Conservation (phyloP, 2,329 filamentous ascomycete genomes). For the Zasmidium angulare region DNA sequence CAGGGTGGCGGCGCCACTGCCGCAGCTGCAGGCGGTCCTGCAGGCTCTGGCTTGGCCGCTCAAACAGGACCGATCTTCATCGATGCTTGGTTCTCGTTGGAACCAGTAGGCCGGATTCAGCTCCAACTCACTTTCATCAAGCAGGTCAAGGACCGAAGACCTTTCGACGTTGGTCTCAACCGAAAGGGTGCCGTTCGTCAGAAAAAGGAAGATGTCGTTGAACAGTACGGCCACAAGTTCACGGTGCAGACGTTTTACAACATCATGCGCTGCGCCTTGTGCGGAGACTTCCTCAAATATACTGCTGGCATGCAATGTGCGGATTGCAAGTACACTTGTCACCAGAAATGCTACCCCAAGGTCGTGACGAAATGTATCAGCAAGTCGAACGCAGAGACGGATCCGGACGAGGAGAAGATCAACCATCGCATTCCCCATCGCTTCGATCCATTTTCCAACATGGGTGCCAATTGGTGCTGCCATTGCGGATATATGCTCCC, state of each 20-base stretch:
- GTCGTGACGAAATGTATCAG: constrained; percentile 99
- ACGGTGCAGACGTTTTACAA: constrained; percentile 99
- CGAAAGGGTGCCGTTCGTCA: constrained; percentile 96
- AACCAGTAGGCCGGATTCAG: constrained; percentile 90
- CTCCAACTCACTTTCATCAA: constrained; percentile 90
- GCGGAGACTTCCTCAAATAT: constrained; percentile 97
- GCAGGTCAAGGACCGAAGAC: constrained; percentile 77
- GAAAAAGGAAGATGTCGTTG: constrained; percentile 95
- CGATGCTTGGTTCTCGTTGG: constrained; percentile 95
- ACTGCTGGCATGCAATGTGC: constrained; percentile 98
- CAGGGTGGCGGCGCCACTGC: constrained; percentile 36
- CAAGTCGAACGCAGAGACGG: constrained; percentile 97
- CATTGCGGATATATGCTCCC: constrained; percentile 96
- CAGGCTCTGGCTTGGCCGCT: constrained; percentile 44
- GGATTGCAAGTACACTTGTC: constrained; percentile 99
- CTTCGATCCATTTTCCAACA: constrained; percentile 94
- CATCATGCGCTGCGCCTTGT: constrained; percentile 98
- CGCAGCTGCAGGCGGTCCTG: constrained; percentile 41
- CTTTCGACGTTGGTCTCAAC: constrained; percentile 84
- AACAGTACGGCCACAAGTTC: constrained; percentile 99
- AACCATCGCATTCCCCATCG: constrained; percentile 98
- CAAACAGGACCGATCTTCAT: constrained; percentile 62
- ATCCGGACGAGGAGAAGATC: constrained; percentile 99
- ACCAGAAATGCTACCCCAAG: constrained; percentile 93
- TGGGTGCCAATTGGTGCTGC: constrained; percentile 99